These are phyloP conservation scores for Stenocarpella maydis DNA, from an alignment of 2,329 filamentous ascomycete species.

Conservation along the genomic window DNA sequence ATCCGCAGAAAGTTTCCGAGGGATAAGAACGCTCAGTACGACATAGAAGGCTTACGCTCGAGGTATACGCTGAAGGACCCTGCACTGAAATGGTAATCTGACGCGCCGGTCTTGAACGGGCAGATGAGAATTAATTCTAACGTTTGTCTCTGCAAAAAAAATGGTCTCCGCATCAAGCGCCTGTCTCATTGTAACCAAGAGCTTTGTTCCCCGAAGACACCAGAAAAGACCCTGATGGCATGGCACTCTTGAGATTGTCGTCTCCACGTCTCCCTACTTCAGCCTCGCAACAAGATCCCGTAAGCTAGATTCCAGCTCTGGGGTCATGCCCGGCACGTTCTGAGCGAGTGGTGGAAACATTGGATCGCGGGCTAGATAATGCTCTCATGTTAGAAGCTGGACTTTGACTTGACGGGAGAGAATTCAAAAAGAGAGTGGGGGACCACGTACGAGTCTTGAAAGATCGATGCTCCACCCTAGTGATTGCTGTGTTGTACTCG, in stretches of 20 bases:
- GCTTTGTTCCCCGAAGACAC: too few species aligned
- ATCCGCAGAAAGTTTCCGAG: too few species aligned
- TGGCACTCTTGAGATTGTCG: neutral
- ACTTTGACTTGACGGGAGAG: neutral
- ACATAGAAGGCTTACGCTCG: neutral
- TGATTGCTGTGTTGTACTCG: slow-evolving; percentile 50
- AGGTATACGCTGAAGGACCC: neutral
- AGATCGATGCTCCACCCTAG: slow-evolving; percentile 52
- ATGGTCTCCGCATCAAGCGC: neutral
- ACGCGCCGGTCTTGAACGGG: too few species aligned
- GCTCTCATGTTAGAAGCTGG: slow-evolving; percentile 10
- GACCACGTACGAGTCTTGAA: slow-evolving; percentile 55
- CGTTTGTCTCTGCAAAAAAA: too few species aligned
- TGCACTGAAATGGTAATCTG: neutral
- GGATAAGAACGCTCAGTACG: neutral
- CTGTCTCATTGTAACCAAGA: neutral
- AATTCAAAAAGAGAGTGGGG: too few species aligned
- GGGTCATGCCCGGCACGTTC: slow-evolving; percentile 49
- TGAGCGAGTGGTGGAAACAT: slow-evolving; percentile 45
- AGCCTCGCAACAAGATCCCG: slow-evolving; percentile 45
- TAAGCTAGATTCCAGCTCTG: slow-evolving; percentile 52
- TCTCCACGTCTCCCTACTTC: neutral
- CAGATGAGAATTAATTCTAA: neutral
- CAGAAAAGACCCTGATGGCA: too few species aligned
- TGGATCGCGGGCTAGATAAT: slow-evolving; percentile 51